These are phyloP conservation scores for Knoxdaviesia proteae DNA, from an alignment of 2,329 filamentous ascomycete genomes.

Conservation along the genomic window DNA sequence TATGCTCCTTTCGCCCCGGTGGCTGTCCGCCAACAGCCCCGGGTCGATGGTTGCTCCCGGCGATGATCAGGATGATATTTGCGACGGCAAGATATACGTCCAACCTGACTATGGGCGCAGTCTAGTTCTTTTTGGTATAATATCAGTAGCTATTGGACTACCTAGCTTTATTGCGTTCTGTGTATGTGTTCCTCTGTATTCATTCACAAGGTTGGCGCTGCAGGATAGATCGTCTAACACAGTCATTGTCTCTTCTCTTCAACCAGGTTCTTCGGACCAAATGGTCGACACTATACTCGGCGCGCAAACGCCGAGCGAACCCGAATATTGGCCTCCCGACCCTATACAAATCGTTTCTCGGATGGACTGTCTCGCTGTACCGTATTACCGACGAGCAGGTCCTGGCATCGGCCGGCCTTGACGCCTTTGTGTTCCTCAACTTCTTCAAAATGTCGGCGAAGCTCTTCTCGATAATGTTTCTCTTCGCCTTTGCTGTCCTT, in stretches of 20 bases:
- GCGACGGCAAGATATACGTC: constrained; percentile 5
- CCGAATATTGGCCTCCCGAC: constrained; percentile 42
- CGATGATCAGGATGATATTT: constrained; percentile 2
- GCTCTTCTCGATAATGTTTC: constrained; percentile 57
- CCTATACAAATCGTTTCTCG: constrained; percentile 67
- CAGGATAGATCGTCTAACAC: not conserved
- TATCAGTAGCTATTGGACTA: constrained; percentile 50
- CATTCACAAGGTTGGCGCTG: not conserved
- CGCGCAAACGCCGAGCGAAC: constrained; percentile 57
- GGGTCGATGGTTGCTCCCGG: not conserved
- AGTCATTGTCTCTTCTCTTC: not conserved
- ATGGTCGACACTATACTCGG: constrained; percentile 83
- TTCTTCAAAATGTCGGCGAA: constrained; percentile 94
- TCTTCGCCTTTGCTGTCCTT: constrained; percentile 65
- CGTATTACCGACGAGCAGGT: constrained; percentile 76
- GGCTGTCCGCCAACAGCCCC: too few species aligned
- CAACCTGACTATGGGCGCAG: constrained; percentile 6
- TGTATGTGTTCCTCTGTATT: constrained; percentile 21
- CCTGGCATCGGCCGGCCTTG: constrained; percentile 71
- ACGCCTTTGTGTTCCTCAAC: constrained; percentile 85
- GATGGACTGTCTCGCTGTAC: constrained; percentile 80
- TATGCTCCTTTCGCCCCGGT: too few species aligned
- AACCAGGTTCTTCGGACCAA: constrained; percentile 62
- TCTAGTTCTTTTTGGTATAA: constrained; percentile 4
- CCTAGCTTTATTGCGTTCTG: constrained; percentile 60